Conservation (phyloP, 2,329 filamentous ascomycete genomes). For the Calycina herbarum region DNA sequence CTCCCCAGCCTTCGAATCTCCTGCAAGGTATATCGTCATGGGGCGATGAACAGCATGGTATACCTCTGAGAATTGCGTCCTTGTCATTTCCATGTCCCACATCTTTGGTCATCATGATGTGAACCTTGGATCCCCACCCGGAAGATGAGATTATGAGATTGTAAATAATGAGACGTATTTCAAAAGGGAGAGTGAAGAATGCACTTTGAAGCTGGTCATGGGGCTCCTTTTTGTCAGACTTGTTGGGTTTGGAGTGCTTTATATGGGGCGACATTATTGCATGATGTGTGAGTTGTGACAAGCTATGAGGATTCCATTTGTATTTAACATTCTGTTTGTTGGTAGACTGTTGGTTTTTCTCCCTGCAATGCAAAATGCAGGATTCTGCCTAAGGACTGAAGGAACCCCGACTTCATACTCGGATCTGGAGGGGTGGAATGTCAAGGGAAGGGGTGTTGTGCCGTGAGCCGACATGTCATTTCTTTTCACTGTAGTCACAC, state of each 20-base stretch:
- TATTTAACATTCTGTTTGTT: background rate
- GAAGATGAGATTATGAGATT: background rate
- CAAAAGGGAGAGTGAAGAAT: background rate
- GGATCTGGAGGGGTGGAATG: too few species aligned
- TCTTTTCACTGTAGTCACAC: too few species aligned
- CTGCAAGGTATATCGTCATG: background rate
- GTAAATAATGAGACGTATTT: constrained; percentile 5
- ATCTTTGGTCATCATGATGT: background rate
- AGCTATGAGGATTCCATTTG: background rate
- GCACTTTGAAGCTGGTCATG: background rate
- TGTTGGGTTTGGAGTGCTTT: background rate
- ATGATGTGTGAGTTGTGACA: background rate
- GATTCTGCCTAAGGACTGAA: too few species aligned
- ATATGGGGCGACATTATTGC: background rate
- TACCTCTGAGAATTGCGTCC: background rate
- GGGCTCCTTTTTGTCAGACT: background rate
- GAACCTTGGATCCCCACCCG: background rate
- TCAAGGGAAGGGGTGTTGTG: too few species aligned
- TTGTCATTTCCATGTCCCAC: background rate
- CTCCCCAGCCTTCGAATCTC: background rate
- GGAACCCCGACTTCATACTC: too few species aligned
- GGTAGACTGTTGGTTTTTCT: background rate
- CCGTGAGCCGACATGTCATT: too few species aligned
- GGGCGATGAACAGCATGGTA: background rate
- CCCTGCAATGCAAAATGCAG: background rate